phyloP scores from a whole-genome alignment of 345 rosid genomes.

The Camelina hispida region DNA sequence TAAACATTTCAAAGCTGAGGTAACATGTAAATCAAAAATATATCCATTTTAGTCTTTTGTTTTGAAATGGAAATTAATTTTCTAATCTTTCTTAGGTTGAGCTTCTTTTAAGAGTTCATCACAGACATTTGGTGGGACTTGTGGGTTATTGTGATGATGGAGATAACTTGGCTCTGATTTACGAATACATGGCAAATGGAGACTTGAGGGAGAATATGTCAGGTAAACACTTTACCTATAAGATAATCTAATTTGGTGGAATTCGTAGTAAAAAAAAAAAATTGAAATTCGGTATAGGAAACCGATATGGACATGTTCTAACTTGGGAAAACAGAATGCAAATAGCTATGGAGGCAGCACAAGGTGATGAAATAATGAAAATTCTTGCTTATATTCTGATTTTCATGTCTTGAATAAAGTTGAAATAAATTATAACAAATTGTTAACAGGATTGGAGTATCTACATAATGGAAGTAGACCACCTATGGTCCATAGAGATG shows the following conservation, averaged over 20 bases:
- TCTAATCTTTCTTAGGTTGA: constrained; percentile 30
- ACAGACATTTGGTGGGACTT: constrained; percentile 51
- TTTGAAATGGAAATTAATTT: neutral
- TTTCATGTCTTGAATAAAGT: neutral
- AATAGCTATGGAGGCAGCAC: constrained; percentile 62
- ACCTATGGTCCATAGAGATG: constrained; percentile 60
- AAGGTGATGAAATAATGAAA: constrained; percentile 46
- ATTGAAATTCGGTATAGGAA: constrained; percentile 14
- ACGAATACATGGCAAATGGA: constrained; percentile 68
- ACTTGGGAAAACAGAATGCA: constrained; percentile 58
- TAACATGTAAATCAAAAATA: neutral
- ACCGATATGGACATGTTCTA: constrained; percentile 28
- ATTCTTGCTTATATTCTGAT: neutral
- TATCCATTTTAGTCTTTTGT: neutral
- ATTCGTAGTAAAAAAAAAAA: neutral
- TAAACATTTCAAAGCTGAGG: constrained; percentile 49
- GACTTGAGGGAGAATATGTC: constrained; percentile 49
- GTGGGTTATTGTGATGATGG: constrained; percentile 62
- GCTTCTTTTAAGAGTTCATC: constrained; percentile 47
- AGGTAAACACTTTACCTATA: constrained; percentile 29
- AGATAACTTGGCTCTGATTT: constrained; percentile 53
- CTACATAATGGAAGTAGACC: constrained; percentile 67
- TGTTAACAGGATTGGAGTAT: constrained; percentile 59
- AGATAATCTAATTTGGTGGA: neutral
- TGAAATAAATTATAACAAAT: neutral